phyloP scores from a whole-genome alignment of 352 stramenopile genomes.

The Phytophthora ohioensis region DNA sequence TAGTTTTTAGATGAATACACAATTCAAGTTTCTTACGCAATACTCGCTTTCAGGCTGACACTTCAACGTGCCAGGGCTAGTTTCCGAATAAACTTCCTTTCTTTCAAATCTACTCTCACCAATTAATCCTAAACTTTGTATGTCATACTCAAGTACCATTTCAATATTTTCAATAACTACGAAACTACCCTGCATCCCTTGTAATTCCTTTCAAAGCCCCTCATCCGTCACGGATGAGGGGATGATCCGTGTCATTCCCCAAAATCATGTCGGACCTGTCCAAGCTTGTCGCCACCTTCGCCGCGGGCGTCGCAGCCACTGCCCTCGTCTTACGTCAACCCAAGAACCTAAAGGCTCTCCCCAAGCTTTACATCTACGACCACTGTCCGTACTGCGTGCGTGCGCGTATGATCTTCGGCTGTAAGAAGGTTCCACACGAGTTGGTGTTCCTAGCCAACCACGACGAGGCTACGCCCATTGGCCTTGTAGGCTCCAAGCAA shows the following conservation, averaged over 20 bases:
- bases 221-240: too few species aligned
- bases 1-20: not conserved
- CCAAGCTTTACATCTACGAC: conserved; percentile 71
- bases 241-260: not conserved
- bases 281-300: conserved; percentile 40
- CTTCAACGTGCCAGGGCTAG: too few species aligned
- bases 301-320: conserved; percentile 32
- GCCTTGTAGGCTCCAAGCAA: conserved; percentile 58
- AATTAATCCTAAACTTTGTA: too few species aligned
- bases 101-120: too few species aligned
- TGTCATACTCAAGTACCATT: too few species aligned
- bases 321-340: conserved; percentile 18
- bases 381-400: conserved; percentile 66
- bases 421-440: conserved; percentile 56
- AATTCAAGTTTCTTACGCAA: too few species aligned
- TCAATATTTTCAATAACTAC: not conserved
- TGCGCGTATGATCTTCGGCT: conserved; percentile 59
- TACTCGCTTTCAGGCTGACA: too few species aligned
- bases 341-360: conserved; percentile 24
- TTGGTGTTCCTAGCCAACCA: conserved; percentile 60
- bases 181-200: not conserved
- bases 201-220: not conserved
- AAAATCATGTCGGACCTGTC: conserved; percentile 32
- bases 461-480: conserved; percentile 63
- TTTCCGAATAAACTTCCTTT: too few species aligned